These are phyloP conservation scores for Bothriochloa decipiens DNA, from an alignment of 176 grass and related monocot species.

Conservation along the genomic window DNA sequence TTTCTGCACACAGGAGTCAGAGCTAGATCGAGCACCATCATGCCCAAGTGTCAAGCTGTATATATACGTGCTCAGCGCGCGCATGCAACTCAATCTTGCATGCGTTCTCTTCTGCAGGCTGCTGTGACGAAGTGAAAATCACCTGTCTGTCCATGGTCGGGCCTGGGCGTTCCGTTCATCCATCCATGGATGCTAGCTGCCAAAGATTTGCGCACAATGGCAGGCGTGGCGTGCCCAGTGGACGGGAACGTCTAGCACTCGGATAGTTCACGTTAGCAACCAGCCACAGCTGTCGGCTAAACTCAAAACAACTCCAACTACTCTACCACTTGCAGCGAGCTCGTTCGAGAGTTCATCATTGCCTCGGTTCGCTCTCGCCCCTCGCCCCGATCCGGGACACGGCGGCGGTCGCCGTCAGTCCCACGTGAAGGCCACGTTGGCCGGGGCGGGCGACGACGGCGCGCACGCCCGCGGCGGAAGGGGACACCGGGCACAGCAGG, in stretches of 20 bases:
- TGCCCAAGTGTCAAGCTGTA: no score
- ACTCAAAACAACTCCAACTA: neutral
- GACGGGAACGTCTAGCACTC: neutral
- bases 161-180: no score
- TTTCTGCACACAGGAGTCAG: no score
- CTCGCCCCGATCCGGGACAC: neutral
- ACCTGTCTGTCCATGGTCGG: no score
- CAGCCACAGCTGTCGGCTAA: neutral
- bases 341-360: neutral
- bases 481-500: neutral
- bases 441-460: neutral
- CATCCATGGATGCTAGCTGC: no score
- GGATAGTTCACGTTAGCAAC: no score
- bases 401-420: slow-evolving; percentile 33
- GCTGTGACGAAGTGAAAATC: no score
- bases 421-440: slow-evolving; percentile 54
- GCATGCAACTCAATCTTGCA: no score
- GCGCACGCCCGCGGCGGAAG: neutral
- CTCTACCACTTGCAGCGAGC: neutral
- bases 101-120: no score
- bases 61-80: no score
- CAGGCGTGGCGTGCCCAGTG: neutral
- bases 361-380: neutral
- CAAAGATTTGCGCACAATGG: no score
- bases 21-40: no score